Base-by-base conservation (phyloP, 2,329 filamentous ascomycete species). In the Colletotrichum spinosum region DNA sequence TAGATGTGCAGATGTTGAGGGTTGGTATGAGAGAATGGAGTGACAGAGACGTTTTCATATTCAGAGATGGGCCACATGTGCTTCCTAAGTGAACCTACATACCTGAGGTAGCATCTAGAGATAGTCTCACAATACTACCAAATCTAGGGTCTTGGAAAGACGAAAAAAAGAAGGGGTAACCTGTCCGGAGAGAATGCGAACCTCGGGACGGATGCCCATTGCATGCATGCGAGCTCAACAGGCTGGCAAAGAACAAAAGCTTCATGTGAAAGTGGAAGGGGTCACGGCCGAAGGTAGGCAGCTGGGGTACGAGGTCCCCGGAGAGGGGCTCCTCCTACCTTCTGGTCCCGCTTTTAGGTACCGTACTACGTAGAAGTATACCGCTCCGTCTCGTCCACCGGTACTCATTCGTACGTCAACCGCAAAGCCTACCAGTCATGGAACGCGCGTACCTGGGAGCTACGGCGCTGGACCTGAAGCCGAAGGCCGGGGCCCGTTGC, bases 241-340 rank as follows among this genome's bases (percentile, higher is more conserved):
- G 15, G 7, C 33, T 38, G 33, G 33, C 33, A n/a, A 13, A 53
- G 25, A 46, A 38, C 25, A 44, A 44, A 17, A 53, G 56, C 48
- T 60, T 60, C 56, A 60, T 60, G 56, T 60, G 56, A 60, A 52
- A 53, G 56, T 34, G 34, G 56, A 49, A 53, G 34, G 48, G 56
- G 39, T 37, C 44, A 33, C 10, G 17, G 25, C 25, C 25, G 25
- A 25, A 25, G 25, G 25, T 25, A 25, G 25, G 25, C 5, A 25
- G 25, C 25, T 25, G 15, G 41, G 45, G 55, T 37, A 13, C 55
- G 34, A 41, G 38, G 39, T 17, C 42, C 48, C 42, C 53, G 53
- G 53, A 48, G 17, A 44, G 15, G 53, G n/a, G 25, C 48, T 38
- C 38, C 42, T 33, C 38, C 42, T 33, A 25, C 42, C 53, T n/a